phyloP scores from a whole-genome alignment of 2,329 filamentous ascomycete species.

The Botrytis fragariae region DNA sequence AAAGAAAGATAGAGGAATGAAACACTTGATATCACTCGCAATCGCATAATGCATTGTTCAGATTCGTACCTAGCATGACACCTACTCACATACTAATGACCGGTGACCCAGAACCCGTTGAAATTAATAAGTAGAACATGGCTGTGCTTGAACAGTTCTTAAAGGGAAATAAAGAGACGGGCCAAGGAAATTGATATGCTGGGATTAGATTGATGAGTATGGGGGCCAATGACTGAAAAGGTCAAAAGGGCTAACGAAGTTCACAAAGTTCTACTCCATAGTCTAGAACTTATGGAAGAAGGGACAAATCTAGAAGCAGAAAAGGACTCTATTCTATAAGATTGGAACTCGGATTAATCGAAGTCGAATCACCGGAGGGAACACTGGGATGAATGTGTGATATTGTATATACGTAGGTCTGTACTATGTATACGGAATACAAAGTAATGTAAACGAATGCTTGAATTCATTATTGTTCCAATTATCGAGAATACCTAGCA shows the following conservation, averaged over 20 bases:
- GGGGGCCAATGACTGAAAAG: background rate
- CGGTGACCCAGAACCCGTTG: background rate
- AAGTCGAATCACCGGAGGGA: background rate
- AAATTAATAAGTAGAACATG: background rate
- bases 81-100: background rate
- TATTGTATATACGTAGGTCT: background rate
- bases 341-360: background rate
- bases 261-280: constrained; percentile 6
- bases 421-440: background rate
- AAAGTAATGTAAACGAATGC: too few relatives aligned
- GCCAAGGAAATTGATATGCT: constrained; percentile 17
- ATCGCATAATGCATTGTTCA: background rate
- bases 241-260: background rate
- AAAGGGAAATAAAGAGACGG: background rate
- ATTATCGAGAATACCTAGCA: background rate
- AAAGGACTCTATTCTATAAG: background rate
- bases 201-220: background rate
- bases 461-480: background rate
- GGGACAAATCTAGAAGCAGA: background rate
- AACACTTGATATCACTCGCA: background rate
- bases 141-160: background rate
- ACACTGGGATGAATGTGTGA: background rate
- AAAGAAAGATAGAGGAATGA: background rate
- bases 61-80: background rate
- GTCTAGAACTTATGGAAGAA: constrained; percentile 1